Base-by-base conservation (phyloP, 164 flowering plant genomes). In the Berberis vulgaris region DNA sequence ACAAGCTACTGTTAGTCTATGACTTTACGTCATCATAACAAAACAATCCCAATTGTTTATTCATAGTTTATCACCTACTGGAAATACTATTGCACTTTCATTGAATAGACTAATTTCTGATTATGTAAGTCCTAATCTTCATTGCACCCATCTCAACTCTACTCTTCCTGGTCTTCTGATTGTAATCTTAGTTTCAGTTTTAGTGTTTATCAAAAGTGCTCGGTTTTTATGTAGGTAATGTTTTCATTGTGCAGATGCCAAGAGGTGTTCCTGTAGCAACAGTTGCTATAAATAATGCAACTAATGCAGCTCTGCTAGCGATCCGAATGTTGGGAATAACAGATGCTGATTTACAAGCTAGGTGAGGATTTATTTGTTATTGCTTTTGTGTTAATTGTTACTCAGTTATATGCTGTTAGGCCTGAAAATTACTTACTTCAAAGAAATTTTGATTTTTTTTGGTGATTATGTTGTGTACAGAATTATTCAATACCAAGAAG, bases 181-280 rank as follows among this genome's bases (percentile, higher is more conserved):
- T 47, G 10, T 26, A 6, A 6, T 7, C 7, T 2, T 47, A 47
- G 50, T 47, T 2, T 47, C 9, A 47, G 7, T 47, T 47, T 50
- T 26, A 52, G n/a, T 6, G 11, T 7, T 7, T 52, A 52, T 52
- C n/a, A 10, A 11, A 52, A 4, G 54, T 10, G 11, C 4, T 52
- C 3, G 13, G 13, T 52, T 1, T 10, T 4, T 11, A 12, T 10
- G n/a, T 4, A 10, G 54, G 4, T 52, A 3, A 9, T 52, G 4
- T 10, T 52, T 52, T 12, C 11, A 7, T 41, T 7, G 45, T 64
- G 11, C 78, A 94, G 99, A 94, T 94, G 97, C 97, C 97, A 50
- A 86, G 89, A 71, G 99, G 96, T 50, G 92, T 94, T 54, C 97
- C 98, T 44, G 97, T 91, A 61, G 97, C 96, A 52, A 87, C 96